Evolutionary conservation across 148 eudicot species (phyloP), one percentile per base, ranked within the genome.

Genomic region (Chenopodium berlandieri): DNA sequence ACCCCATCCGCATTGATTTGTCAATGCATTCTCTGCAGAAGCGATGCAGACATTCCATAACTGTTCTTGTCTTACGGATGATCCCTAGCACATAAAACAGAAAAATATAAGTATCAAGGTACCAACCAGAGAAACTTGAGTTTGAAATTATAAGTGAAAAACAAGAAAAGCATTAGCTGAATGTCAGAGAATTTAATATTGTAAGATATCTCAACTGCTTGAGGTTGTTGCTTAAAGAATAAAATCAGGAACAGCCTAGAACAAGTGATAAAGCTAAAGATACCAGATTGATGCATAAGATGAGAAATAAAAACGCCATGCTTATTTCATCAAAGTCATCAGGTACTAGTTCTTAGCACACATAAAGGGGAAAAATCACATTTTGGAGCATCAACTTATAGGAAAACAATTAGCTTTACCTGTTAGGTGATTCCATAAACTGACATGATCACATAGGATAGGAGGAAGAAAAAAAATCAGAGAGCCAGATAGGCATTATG

Each of bases 11-110:
- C 99, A 97, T 97, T 44, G 99, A 94, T 86, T 97, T 97, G 91
- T 97, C 99, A 70, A 97, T 97, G 88, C 99, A 97, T 77, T 97
- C 98, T 84, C 98, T 88, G 87, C 99, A 97, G 86, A 97, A 97
- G 54, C 99, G 97, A 85, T 97, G 99, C 82, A 97, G 86, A 82
- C 99, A 97, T 83, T 90, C 99, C 99, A 97, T 97, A 30, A 97
- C 98, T 12, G 97, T 92, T 89, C 99, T 86, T 37, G 99, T 97
- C 86, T 97, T 97, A 87, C 92, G 87, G 75, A 97, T 94, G 50
- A 97, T 94, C 78, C 99, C 99, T 97, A 88, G 31, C 13, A 77
- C 73, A 87, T 71, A 31, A 44, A 76, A 5, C 78, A 64, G 23
- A 67, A 7, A 76, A 79, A 68, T 19, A 67, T 30, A 27, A 64